Conservation (phyloP, 2,329 filamentous ascomycete species). For the Penicillium sp. region DNA sequence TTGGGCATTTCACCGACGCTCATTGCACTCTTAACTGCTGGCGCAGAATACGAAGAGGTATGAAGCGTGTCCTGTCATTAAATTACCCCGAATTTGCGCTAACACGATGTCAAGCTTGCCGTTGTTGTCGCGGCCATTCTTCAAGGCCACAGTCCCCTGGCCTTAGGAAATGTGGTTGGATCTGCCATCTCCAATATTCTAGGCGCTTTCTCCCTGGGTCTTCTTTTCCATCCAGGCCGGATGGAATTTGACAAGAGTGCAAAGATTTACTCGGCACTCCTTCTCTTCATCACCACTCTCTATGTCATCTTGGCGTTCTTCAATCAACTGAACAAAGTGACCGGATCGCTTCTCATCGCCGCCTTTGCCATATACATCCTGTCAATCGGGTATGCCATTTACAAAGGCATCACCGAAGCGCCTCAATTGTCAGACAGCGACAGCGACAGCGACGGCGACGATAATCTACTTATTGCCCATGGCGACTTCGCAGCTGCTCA, state of each 20-base stretch:
- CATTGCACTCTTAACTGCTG: conserved; percentile 55
- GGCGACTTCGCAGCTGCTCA: conserved; percentile 1
- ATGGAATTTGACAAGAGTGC: conserved; percentile 52
- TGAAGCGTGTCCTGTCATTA: background rate
- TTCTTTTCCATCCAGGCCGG: conserved; percentile 44
- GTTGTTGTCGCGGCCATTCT: conserved; percentile 53
- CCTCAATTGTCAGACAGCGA: conserved; percentile 49
- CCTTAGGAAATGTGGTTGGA: conserved; percentile 58
- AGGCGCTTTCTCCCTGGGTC: conserved; percentile 57
- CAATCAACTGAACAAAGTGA: conserved; percentile 35
- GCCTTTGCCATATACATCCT: conserved; percentile 49
- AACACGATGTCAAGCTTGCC: conserved; percentile 40
- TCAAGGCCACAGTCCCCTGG: conserved; percentile 50
- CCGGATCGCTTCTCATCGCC: conserved; percentile 44
- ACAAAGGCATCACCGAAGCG: conserved; percentile 43
- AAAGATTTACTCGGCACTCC: conserved; percentile 49
- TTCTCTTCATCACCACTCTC: conserved; percentile 45
- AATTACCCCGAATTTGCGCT: background rate
- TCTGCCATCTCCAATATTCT: conserved; percentile 58
- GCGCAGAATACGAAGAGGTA: conserved; percentile 60
- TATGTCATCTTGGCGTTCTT: conserved; percentile 42
- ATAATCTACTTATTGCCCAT: background rate
- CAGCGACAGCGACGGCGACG: conserved; percentile 35
- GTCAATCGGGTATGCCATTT: conserved; percentile 50
- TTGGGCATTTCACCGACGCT: conserved; percentile 50